Percentiles rank a stretch among this genome's conserved stretches.
Conservation (phyloP, 352 stramenopile genomes). For the Pythium aphanidermatum region DNA sequence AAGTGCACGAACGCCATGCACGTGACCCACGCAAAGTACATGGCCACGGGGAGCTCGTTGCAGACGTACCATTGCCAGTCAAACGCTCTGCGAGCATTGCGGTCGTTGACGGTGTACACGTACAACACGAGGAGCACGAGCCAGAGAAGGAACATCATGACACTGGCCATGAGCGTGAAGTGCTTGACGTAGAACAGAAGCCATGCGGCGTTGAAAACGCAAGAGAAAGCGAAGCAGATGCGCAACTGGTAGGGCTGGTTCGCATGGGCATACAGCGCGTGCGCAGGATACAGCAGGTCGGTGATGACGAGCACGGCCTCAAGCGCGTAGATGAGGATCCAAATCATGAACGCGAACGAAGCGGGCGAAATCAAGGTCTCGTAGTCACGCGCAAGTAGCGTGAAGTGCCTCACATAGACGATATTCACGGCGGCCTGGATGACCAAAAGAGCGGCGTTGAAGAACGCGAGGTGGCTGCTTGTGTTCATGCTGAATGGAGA, state of each 20-base stretch:
- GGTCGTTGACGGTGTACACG: constrained; percentile 74
- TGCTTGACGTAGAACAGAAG: constrained; percentile 50
- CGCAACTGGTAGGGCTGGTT: constrained; percentile 59
- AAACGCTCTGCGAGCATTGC: constrained; percentile 33
- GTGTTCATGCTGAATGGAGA: constrained; percentile 31
- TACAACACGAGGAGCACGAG: constrained; percentile 69
- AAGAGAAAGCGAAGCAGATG: constrained; percentile 56
- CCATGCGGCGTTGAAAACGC: constrained; percentile 61
- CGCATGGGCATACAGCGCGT: constrained; percentile 67
- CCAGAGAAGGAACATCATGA: constrained; percentile 67
- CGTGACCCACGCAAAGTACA: constrained; percentile 81
- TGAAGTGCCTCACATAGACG: constrained; percentile 51
- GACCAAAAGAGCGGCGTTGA: constrained; percentile 55
- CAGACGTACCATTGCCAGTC: constrained; percentile 70
- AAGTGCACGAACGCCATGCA: constrained; percentile 56
- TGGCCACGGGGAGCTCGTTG: constrained; percentile 64
- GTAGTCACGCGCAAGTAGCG: constrained; percentile 39
- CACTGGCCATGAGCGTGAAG: constrained; percentile 46
- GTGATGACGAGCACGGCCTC: constrained; percentile 56
- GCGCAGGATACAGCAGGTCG: constrained; percentile 55
- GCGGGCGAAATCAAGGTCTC: constrained; percentile 70
- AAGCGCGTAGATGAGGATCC: constrained; percentile 62
- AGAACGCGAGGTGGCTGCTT: constrained; percentile 38
- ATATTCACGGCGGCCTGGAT: constrained; percentile 64
- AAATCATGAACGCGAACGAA: constrained; percentile 55